Percentiles rank a stretch among this genome's conserved stretches.
Conservation (phyloP, 108 stramenopile species). For the Hondaea fermentalgiana region DNA sequence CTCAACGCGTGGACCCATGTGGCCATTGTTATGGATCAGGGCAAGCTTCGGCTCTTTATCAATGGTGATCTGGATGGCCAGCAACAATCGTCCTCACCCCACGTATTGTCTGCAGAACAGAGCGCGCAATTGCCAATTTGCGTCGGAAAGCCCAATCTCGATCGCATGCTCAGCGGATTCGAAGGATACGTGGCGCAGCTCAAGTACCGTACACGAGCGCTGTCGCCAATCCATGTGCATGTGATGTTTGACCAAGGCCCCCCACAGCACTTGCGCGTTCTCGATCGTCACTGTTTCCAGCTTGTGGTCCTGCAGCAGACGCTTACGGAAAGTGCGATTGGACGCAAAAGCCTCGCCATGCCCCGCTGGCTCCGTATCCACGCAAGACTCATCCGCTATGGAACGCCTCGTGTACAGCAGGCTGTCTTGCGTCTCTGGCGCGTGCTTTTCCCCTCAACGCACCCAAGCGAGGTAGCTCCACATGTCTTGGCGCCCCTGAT, state of each 20-base stretch:
- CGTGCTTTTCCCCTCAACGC: slow-evolving; percentile 21
- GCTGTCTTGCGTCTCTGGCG: slow-evolving; percentile 27
- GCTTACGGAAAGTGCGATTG: neutral
- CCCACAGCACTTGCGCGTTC: slow-evolving; percentile 16
- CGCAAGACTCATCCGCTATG: neutral
- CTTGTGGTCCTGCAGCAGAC: neutral
- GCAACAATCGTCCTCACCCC: neutral
- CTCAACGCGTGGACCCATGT: slow-evolving; percentile 44
- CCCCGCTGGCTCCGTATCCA: neutral
- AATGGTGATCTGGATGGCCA: slow-evolving; percentile 39
- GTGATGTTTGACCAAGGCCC: slow-evolving; percentile 54
- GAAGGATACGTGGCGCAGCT: slow-evolving; percentile 45
- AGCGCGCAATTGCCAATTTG: neutral
- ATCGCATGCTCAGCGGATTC: slow-evolving; percentile 33
- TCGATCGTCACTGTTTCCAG: neutral
- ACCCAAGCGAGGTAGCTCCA: neutral
- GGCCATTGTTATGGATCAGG: slow-evolving; percentile 36
- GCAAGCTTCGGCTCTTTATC: slow-evolving; percentile 39
- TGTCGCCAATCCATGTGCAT: slow-evolving; percentile 51
- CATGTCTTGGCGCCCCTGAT: neutral
- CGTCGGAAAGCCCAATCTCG: slow-evolving; percentile 20
- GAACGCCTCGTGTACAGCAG: slow-evolving; percentile 34
- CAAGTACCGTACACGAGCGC: slow-evolving; percentile 43
- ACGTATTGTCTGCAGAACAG: neutral
- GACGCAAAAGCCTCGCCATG: neutral